Percentiles rank a stretch among this genome's conserved stretches.
Conservation (phyloP, 2,329 filamentous ascomycete genomes). For the Penicillium palitans region DNA sequence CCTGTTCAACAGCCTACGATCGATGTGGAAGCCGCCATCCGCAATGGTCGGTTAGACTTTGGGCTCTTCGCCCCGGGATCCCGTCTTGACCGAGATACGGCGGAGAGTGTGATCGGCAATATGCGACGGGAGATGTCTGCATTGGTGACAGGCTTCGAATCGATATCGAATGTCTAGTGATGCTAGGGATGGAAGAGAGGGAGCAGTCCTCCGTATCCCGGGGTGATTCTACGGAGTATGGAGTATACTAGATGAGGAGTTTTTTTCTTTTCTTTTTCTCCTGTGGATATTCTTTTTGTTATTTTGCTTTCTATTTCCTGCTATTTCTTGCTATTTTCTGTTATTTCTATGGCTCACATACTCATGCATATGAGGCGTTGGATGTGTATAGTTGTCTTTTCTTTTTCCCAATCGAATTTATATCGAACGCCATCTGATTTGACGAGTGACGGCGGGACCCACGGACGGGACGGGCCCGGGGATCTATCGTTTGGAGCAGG, state of each 20-base stretch:
- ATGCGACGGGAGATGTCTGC: constrained; percentile 19
- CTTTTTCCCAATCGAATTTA: neutral
- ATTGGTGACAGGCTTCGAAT: constrained; percentile 10
- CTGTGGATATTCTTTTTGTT: neutral
- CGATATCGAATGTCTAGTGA: constrained; percentile 1
- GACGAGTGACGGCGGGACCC: constrained; percentile 13
- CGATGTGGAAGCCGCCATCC: constrained; percentile 27
- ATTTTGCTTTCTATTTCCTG: neutral
- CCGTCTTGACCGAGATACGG: constrained; percentile 16
- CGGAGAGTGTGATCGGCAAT: constrained; percentile 16
- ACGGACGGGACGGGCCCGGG: constrained; percentile 21
- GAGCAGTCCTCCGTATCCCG: neutral
- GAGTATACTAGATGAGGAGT: neutral
- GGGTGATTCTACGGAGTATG: neutral
- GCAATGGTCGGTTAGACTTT: constrained; percentile 23
- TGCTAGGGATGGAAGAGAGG: constrained; percentile 3
- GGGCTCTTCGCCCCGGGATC: constrained; percentile 22
- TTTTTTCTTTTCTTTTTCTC: neutral
- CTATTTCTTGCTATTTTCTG: neutral
- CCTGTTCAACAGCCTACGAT: constrained; percentile 24
- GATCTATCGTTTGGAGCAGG: neutral
- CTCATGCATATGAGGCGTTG: constrained; percentile 22
- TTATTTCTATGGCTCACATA: neutral
- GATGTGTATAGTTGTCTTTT: constrained; percentile 15
- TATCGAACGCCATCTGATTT: constrained; percentile 12